These are phyloP conservation scores for Populus ilicifolia DNA, from an alignment of 345 rosid genomes.

Conservation along the genomic window DNA sequence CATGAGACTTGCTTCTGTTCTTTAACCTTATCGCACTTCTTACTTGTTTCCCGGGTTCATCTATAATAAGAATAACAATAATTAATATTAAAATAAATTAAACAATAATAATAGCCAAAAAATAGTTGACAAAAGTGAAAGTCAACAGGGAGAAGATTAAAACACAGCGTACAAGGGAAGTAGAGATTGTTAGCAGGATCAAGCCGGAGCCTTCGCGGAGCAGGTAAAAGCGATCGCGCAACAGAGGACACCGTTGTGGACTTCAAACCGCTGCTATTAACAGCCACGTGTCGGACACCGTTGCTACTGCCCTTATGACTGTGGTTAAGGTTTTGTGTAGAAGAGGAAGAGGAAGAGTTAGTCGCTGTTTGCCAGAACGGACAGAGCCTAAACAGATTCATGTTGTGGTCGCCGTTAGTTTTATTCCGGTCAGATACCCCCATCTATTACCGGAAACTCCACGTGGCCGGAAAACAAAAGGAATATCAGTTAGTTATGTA, in stretches of 20 bases:
- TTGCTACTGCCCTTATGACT: conserved; percentile 23
- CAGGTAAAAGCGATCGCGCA: conserved; percentile 81
- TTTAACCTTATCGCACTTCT: conserved; percentile 83
- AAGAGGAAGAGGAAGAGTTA: conserved; percentile 51
- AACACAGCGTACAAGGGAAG: conserved; percentile 62
- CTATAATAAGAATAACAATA: conserved; percentile 28
- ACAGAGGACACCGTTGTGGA: conserved; percentile 59
- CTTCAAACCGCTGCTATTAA: conserved; percentile 8
- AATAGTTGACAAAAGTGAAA: conserved; percentile 15
- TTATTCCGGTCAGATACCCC: conserved; percentile 47
- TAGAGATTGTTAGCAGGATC: conserved; percentile 78
- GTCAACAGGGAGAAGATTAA: conserved; percentile 24
- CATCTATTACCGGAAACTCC: conserved; percentile 35
- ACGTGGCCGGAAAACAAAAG: not conserved
- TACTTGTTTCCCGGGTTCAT: conserved; percentile 90
- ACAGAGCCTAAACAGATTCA: conserved; percentile 59
- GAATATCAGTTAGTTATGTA: not conserved
- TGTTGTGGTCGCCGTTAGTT: conserved; percentile 27
- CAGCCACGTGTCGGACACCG: conserved; percentile 27
- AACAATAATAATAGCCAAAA: not conserved
- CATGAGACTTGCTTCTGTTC: conserved; percentile 83
- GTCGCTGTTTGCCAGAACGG: conserved; percentile 68
- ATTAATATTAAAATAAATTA: not conserved
- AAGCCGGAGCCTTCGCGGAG: conserved; percentile 84
- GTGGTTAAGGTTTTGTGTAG: conserved; percentile 47